Conservation (phyloP, 176 grass and related monocot species). For the Hordeum vulgare region DNA sequence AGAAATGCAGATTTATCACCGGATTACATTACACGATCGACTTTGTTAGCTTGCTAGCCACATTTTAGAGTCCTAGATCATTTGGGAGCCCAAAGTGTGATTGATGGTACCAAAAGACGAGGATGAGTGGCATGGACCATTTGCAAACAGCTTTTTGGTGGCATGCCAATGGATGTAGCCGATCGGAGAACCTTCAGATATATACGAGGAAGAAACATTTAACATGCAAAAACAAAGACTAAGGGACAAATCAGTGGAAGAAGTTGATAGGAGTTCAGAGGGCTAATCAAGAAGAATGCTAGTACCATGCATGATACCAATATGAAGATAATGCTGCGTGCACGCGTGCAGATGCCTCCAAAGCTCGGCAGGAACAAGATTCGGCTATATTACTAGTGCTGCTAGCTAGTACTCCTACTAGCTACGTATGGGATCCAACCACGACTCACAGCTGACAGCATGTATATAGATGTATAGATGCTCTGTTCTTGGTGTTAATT, state of each 20-base stretch:
- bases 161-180: conserved; percentile 2
- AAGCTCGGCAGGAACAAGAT: conserved; percentile 10
- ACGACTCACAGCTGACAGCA: conserved; percentile 12
- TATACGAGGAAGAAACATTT: conserved; percentile 12
- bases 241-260: conserved; percentile 15
- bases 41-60: background rate
- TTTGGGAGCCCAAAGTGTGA: background rate
- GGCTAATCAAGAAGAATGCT: background rate
- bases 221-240: conserved; percentile 7
- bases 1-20: background rate
- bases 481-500: background rate
- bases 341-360: background rate
- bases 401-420: background rate
- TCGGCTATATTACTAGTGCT: background rate
- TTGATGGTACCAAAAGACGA: background rate
- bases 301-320: background rate
- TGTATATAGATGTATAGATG: too few relatives aligned
- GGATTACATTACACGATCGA: background rate
- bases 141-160: conserved; percentile 4
- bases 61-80: conserved; percentile 28
- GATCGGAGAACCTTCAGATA: conserved; percentile 4
- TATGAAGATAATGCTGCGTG: conserved; percentile 1
- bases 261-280: background rate
- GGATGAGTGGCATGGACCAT: conserved; percentile 3
- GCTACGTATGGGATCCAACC: conserved; percentile 11